phyloP scores from a whole-genome alignment of 805 yeast genomes.

The Barnettozyma californica region DNA sequence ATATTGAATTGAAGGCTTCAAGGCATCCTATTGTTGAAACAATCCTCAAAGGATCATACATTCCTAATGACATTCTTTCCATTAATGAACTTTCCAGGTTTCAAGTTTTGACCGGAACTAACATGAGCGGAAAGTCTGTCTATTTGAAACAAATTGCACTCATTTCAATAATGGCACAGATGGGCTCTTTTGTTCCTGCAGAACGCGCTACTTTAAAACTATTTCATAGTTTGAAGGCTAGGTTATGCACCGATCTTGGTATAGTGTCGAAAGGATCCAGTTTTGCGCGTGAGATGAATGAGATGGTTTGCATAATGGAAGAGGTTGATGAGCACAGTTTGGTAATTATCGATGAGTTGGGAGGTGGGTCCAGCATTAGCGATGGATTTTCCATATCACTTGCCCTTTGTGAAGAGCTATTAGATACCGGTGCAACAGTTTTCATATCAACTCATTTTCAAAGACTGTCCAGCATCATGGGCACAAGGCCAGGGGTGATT shows the following conservation, averaged over 20 bases:
- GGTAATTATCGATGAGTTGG: slow-evolving; percentile 50
- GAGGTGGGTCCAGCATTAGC: slow-evolving; percentile 44
- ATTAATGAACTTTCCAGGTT: slow-evolving; percentile 33
- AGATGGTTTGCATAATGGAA: slow-evolving; percentile 39
- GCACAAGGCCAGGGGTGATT: slow-evolving; percentile 29
- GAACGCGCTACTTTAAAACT: slow-evolving; percentile 37
- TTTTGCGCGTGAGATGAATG: slow-evolving; percentile 44
- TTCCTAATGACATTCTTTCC: slow-evolving; percentile 36
- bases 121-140: slow-evolving; percentile 61
- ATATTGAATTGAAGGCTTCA: slow-evolving; percentile 25
- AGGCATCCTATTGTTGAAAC: slow-evolving; percentile 41
- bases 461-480: slow-evolving; percentile 34
- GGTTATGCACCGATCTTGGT: slow-evolving; percentile 31
- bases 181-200: slow-evolving; percentile 50
- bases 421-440: slow-evolving; percentile 26
- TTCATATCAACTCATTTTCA: slow-evolving; percentile 42
- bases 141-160: slow-evolving; percentile 48
- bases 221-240: slow-evolving; percentile 32
- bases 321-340: slow-evolving; percentile 29
- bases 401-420: slow-evolving; percentile 36
- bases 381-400: slow-evolving; percentile 51
- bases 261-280: slow-evolving; percentile 31
- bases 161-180: slow-evolving; percentile 47
- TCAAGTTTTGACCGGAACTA: slow-evolving; percentile 53
- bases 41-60: slow-evolving; percentile 21